phyloP scores from a whole-genome alignment of 768 basidiomycete species.

The Rubroboletus pulcherrimus region DNA sequence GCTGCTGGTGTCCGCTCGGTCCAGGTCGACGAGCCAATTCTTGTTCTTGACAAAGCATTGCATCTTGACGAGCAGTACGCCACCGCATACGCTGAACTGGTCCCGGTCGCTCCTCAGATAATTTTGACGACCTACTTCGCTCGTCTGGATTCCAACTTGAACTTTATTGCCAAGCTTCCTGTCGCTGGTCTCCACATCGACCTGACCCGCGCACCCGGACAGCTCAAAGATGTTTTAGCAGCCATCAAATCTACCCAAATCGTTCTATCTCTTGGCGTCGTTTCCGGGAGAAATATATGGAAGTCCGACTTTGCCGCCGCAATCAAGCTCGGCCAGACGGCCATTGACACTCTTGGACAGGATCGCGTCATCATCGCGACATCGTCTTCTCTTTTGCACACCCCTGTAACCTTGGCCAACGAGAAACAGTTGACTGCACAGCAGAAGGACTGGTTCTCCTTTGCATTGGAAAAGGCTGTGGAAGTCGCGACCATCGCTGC shows the following conservation, averaged over 20 bases:
- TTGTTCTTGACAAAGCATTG: slow-evolving; percentile 85
- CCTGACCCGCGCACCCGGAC: slow-evolving; percentile 87
- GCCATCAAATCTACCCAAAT: slow-evolving; percentile 82
- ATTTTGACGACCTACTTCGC: slow-evolving; percentile 95
- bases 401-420: slow-evolving; percentile 89
- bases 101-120: slow-evolving; percentile 84
- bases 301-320: slow-evolving; percentile 89
- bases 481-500: slow-evolving; percentile 89
- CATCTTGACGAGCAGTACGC: slow-evolving; percentile 76
- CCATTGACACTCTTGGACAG: slow-evolving; percentile 74
- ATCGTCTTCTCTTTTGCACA: slow-evolving; percentile 97
- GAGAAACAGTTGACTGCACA: slow-evolving; percentile 87
- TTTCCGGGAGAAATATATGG: slow-evolving; percentile 99
- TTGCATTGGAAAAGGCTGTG: slow-evolving; percentile 91
- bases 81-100: slow-evolving; percentile 76
- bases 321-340: slow-evolving; percentile 79
- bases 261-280: slow-evolving; percentile 87
- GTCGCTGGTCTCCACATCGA: slow-evolving; percentile 95
- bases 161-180: slow-evolving; percentile 87
- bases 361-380: slow-evolving; percentile 92
- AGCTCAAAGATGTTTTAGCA: slow-evolving; percentile 76
- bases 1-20: slow-evolving; percentile 91
- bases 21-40: slow-evolving; percentile 95
- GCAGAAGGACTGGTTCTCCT: slow-evolving; percentile 98
- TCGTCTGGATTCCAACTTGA: slow-evolving; percentile 89